A percentile compares a stretch with the other conserved stretches of the same genome.
phyloP scores from a whole-genome alignment of 2,329 filamentous ascomycete species.

The Nemania sp. region DNA sequence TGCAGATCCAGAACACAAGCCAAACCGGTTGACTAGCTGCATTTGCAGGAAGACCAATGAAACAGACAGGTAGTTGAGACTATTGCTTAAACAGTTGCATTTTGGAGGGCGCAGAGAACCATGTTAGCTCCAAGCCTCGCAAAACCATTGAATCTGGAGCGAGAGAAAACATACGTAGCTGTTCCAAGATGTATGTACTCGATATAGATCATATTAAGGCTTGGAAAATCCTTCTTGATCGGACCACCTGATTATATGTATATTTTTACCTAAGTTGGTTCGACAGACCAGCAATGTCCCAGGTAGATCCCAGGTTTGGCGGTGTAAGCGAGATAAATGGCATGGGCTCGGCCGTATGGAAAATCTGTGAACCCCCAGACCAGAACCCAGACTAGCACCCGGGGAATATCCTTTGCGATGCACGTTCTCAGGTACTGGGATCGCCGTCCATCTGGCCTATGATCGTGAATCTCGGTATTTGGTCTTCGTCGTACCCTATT shows the following conservation, averaged over 20 bases:
- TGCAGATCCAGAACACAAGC: not conserved
- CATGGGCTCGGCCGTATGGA: slow-evolving; percentile 32
- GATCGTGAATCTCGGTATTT: slow-evolving; percentile 24
- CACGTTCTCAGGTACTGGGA: not conserved
- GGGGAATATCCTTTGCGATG: slow-evolving; percentile 9
- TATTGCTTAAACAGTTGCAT: not conserved
- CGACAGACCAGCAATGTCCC: not conserved
- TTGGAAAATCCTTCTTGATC: slow-evolving; percentile 15
- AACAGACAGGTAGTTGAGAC: slow-evolving; percentile 8
- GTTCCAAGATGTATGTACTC: not conserved
- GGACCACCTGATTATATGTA: slow-evolving; percentile 9
- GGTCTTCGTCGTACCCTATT: not conserved
- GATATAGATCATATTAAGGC: slow-evolving; percentile 16
- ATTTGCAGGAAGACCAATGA: not conserved
- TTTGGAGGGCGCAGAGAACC: not conserved
- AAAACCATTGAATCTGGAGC: slow-evolving; percentile 11
- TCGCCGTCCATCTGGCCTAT: slow-evolving; percentile 15
- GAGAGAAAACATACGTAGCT: not conserved
- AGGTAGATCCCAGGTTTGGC: slow-evolving; percentile 1
- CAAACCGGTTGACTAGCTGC: not conserved
- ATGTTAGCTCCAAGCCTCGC: slow-evolving; percentile 9
- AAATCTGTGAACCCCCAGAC: slow-evolving; percentile 18
- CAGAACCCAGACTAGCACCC: not conserved
- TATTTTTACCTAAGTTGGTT: slow-evolving; percentile 1
- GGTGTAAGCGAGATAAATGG: slow-evolving; percentile 28